phyloP scores from a whole-genome alignment of 208 protist genomes.

The Trypanosoma melophagium region DNA sequence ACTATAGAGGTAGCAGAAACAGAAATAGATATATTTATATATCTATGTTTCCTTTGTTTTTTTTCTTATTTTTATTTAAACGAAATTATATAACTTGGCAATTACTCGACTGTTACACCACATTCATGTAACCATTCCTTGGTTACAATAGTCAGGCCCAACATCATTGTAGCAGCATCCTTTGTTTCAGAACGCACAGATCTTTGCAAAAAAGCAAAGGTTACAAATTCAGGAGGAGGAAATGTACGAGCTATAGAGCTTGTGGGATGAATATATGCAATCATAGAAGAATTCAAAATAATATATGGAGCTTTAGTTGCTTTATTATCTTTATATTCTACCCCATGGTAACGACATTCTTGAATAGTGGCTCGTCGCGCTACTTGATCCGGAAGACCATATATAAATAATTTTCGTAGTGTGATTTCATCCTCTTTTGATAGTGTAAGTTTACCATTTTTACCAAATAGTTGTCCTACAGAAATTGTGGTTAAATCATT shows the following conservation, averaged over 20 bases:
- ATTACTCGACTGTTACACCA: constrained; percentile 37
- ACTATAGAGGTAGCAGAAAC: not conserved
- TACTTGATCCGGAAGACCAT: constrained; percentile 87
- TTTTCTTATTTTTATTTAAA: constrained; percentile 7
- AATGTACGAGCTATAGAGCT: constrained; percentile 79
- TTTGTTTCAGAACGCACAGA: constrained; percentile 76
- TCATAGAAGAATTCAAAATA: constrained; percentile 50
- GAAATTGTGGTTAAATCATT: constrained; percentile 39
- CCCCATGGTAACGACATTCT: constrained; percentile 82
- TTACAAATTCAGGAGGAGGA: constrained; percentile 88
- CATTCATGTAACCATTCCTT: constrained; percentile 82
- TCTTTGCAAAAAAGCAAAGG: constrained; percentile 77
- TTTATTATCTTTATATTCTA: constrained; percentile 83
- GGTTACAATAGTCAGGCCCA: constrained; percentile 85
- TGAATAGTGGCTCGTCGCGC: constrained; percentile 84
- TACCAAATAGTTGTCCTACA: constrained; percentile 9
- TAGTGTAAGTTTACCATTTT: constrained; percentile 24
- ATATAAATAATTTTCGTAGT: constrained; percentile 82
- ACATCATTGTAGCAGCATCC: constrained; percentile 77
- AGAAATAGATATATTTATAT: constrained; percentile 13
- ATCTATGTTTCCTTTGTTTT: not conserved
- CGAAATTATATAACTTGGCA: not conserved
- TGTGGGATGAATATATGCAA: constrained; percentile 86
- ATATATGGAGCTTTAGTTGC: constrained; percentile 83
- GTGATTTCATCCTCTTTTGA: constrained; percentile 63